Base-by-base conservation (phyloP, 352 stramenopile genomes). In the Plasmopara muralis region DNA sequence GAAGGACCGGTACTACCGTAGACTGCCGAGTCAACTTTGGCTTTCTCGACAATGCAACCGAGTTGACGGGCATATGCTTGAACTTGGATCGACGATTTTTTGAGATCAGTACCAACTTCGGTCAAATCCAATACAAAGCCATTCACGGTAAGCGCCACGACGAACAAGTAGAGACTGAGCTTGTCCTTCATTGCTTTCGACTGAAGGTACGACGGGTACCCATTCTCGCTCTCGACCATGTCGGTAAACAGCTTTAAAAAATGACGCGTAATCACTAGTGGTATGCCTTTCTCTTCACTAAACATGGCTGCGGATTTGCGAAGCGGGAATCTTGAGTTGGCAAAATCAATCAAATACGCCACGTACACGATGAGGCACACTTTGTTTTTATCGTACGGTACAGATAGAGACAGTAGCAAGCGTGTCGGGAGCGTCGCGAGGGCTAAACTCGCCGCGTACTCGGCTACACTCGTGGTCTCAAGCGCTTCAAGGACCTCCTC, bases 141-240 rank as follows among this genome's bases (percentile, higher is more conserved):
- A 60, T 85, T 87, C 16, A 89, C 50, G 14, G 77, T 90, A 28
- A 93, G 64, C 41, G 78, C 82, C 16, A 89, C 65, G 39, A 86
- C 74, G 18, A 93, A 60, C 59, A 93, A 62, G 62, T 88, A 77
- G 15, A 93, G 47, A 33, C 84, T 68, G 42, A 90, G 64, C 68
- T 93, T 88, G 62, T 93, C 82, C 59, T 90, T 90, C 55, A 79
- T 74, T 9, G 68, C 52, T 66, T 93, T 93, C 38, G 82, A 72
- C 60, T 88, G 75, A 30, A 84, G 50, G 64, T 89, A 89, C 62
- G 62, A 78, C 53, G 62, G 77, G 60, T 77, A 60, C 30, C 82
- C 79, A 47, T 64, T 78, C 28, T 64, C 56, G 54, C 53, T 58
- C 53, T 85, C 70, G 50, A 64, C 74, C n/a, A 74, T 50, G 29